Conservation (phyloP, 306 rosid species). For the Canavalia gladiata region DNA sequence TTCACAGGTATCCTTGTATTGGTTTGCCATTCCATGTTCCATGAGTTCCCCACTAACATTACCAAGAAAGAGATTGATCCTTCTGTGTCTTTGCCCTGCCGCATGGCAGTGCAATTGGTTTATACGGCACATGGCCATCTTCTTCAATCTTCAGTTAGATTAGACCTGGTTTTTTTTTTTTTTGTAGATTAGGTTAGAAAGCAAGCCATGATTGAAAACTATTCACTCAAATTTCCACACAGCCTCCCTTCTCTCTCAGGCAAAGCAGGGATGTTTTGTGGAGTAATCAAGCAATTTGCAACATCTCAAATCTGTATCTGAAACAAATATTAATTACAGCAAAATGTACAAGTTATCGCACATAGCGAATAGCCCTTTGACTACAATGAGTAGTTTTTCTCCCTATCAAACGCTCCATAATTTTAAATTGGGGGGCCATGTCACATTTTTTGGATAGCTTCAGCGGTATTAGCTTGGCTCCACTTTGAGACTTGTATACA, state of each 20-base stretch:
- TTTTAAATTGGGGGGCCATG: constrained; percentile 18
- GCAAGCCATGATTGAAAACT: constrained; percentile 6
- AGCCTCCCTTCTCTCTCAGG: not conserved
- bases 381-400: constrained; percentile 14
- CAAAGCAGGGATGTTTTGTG: not conserved
- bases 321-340: constrained; percentile 33
- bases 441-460: constrained; percentile 33
- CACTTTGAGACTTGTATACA: constrained; percentile 44
- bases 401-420: constrained; percentile 30
- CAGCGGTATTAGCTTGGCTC: constrained; percentile 18
- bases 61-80: not conserved
- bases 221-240: not conserved
- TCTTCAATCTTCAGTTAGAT: not conserved
- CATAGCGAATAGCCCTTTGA: constrained; percentile 30
- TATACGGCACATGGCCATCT: not conserved
- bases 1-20: not conserved
- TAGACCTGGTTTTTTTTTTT: not conserved
- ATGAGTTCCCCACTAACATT: not conserved
- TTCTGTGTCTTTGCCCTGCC: not conserved
- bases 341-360: constrained; percentile 45
- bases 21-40: not conserved
- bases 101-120: not conserved
- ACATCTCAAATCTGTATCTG: constrained; percentile 30
- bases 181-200: not conserved
- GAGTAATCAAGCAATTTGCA: constrained; percentile 22